Evolutionary conservation across 2,329 filamentous ascomycete genomes (phyloP).

Genomic region (Fusarium solani-melongenae): DNA sequence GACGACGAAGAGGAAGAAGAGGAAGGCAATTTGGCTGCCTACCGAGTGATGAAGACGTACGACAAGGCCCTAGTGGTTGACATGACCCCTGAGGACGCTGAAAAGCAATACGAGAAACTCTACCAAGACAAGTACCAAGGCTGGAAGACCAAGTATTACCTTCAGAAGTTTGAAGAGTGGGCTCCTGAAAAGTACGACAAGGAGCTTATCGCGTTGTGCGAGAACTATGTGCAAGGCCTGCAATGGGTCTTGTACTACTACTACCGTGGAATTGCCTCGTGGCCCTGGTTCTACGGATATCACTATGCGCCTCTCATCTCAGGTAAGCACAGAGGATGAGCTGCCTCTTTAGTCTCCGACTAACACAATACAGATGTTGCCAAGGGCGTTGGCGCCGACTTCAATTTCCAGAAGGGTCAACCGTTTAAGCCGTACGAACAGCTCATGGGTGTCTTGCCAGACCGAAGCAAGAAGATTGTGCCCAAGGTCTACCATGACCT

Average conservation of each 20-base stretch:
- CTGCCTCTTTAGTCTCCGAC: constrained; percentile 49
- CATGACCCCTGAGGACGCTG: constrained; percentile 79
- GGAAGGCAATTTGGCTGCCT: constrained; percentile 86
- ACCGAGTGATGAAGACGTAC: constrained; percentile 88
- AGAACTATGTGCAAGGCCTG: constrained; percentile 97
- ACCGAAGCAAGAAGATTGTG: constrained; percentile 97
- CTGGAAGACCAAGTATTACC: constrained; percentile 97
- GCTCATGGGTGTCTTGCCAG: constrained; percentile 96
- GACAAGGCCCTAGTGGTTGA: constrained; percentile 91
- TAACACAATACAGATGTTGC: constrained; percentile 75
- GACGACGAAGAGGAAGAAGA: constrained; percentile 66
- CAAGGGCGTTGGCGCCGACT: constrained; percentile 85
- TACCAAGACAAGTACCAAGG: constrained; percentile 90
- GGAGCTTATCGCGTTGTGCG: constrained; percentile 83
- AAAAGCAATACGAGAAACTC: constrained; percentile 81
- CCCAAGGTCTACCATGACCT: constrained; percentile 87
- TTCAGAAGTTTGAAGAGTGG: constrained; percentile 89
- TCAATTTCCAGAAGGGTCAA: constrained; percentile 93
- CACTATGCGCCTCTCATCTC: constrained; percentile 98
- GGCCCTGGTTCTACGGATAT: constrained; percentile 98
- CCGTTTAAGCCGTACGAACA: constrained; percentile 96
- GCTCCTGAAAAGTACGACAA: constrained; percentile 77
- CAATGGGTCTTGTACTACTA: constrained; percentile 99
- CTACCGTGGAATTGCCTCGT: constrained; percentile 95
- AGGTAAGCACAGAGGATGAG: constrained; percentile 57